Base-by-base conservation (phyloP, 139 green algal genomes). In the Coelastrella sp. region DNA sequence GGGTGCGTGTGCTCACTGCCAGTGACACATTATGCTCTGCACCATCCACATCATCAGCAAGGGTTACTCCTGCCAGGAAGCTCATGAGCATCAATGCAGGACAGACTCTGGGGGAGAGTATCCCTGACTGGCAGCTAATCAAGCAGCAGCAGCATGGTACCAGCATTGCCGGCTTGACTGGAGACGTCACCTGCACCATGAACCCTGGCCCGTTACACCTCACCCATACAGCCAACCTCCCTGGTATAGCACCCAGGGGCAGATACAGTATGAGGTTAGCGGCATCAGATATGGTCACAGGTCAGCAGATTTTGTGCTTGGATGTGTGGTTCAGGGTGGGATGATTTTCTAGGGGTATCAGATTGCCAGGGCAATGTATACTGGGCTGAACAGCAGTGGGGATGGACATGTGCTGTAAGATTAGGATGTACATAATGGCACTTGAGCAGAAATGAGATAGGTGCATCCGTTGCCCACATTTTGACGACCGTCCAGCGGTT, bases 271-370 rank as follows among this genome's bases (percentile, higher is more conserved):
- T 82, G 75, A 38, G 53, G 5, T 17, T 82, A 32, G 21, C 51
- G 5, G 75, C 75, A 19, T 30, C 53, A 5, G 75, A 82, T 13
- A 38, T 53, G 5, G 21, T 71, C 23, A 82, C 35, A 17, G 40
- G 48, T 9, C 35, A 71, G 35, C 50, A 82, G 75, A 60, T 82
- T 4, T 41, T 82, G 35, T 82, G 75, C 17, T 4, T 69, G 5
- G 75, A 82, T 57, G 75, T 82, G 2, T 82, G 75, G 75, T 82
- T 82, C 38, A 82, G 30, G 35, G 53, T 82, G 7, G 34, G 30
- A 27, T 74, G 21, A 64, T 4, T 57, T n/a, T n/a, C n/a, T n/a
- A n/a, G n/a, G n/a, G n/a, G n/a, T n/a, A n/a, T n/a, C n/a, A n/a
- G n/a, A n/a, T n/a, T n/a, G n/a, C n/a, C n/a, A n/a, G n/a, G n/a